These are phyloP conservation scores for Pestalotiopsis sp. DNA, from an alignment of 2,329 filamentous ascomycete species.

Conservation along the genomic window DNA sequence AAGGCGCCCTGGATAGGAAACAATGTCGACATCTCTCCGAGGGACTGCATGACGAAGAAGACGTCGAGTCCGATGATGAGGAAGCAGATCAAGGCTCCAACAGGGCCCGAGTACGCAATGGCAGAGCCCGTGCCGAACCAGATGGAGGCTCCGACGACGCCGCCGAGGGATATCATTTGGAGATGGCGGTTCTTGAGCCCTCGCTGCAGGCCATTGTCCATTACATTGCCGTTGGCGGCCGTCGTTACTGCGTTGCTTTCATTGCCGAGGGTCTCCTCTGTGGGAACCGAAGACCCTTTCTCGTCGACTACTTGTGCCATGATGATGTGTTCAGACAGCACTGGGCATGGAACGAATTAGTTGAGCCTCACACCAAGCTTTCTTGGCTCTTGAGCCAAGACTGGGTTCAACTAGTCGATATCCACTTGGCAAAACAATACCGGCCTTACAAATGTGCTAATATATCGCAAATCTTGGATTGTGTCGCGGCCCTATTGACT, in stretches of 20 bases:
- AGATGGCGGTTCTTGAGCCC: constrained; percentile 31
- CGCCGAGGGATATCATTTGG: constrained; percentile 33
- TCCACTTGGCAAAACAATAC: neutral
- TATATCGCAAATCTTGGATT: neutral
- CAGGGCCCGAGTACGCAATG: constrained; percentile 32
- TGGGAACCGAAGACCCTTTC: neutral
- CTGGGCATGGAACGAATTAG: neutral
- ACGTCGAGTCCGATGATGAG: constrained; percentile 34
- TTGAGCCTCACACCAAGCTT: neutral
- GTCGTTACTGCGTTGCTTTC: constrained; percentile 12
- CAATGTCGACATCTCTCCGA: constrained; percentile 59
- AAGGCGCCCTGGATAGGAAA: constrained; percentile 57
- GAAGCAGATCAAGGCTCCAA: constrained; percentile 35
- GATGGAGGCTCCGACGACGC: constrained; percentile 30
- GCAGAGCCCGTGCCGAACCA: constrained; percentile 33
- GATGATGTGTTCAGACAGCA: neutral
- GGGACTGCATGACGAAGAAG: constrained; percentile 49
- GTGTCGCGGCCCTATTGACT: neutral
- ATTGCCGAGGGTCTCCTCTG: neutral
- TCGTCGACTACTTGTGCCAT: neutral
- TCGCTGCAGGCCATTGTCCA: constrained; percentile 30
- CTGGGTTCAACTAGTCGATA: neutral
- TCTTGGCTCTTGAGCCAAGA: constrained; percentile 5
- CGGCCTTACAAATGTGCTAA: neutral
- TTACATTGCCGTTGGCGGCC: constrained; percentile 28